Evolutionary conservation across 495 filamentous ascomycete species (phyloP).

Genomic region (Staphylotrichum longicolle): DNA sequence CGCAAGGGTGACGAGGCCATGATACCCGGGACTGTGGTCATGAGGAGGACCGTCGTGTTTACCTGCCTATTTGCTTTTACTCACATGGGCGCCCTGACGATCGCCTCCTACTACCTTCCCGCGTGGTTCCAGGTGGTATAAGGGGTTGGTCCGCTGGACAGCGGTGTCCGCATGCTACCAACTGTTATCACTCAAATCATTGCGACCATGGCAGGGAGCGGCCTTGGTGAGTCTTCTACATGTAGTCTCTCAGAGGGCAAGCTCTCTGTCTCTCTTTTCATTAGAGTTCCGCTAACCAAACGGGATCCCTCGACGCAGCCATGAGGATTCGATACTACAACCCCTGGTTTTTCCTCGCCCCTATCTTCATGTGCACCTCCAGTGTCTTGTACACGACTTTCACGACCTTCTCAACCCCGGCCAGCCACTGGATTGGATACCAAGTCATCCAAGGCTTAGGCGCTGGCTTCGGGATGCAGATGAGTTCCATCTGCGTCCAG

Average conservation of each 20-base stretch:
- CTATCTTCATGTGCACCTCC: conserved; percentile 17
- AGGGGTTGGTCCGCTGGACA: conserved; percentile 42
- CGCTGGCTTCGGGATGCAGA: conserved; percentile 43
- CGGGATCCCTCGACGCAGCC: neutral
- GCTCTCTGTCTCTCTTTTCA: neutral
- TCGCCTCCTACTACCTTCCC: conserved; percentile 53
- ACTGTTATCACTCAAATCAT: conserved; percentile 36
- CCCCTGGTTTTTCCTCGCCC: conserved; percentile 23
- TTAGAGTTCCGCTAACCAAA: too few species aligned
- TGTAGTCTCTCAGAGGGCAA: too few species aligned
- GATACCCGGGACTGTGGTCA: conserved; percentile 39
- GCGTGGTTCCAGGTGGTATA: conserved; percentile 63
- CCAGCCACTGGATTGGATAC: conserved; percentile 50
- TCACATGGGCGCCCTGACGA: conserved; percentile 25
- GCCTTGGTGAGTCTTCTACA: neutral
- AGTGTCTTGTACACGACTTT: conserved; percentile 41
- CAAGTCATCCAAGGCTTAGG: conserved; percentile 49
- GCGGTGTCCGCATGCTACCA: conserved; percentile 48
- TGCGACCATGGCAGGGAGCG: neutral
- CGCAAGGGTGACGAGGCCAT: conserved; percentile 45
- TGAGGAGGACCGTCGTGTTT: conserved; percentile 17
- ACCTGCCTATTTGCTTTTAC: conserved; percentile 22
- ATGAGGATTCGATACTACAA: conserved; percentile 18
- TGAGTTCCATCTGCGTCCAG: conserved; percentile 26
- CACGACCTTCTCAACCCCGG: conserved; percentile 32